A percentile compares a stretch with the other conserved stretches of the same genome.
phyloP scores from a whole-genome alignment of 768 basidiomycete genomes.

The Termitomyces bulborhizus region DNA sequence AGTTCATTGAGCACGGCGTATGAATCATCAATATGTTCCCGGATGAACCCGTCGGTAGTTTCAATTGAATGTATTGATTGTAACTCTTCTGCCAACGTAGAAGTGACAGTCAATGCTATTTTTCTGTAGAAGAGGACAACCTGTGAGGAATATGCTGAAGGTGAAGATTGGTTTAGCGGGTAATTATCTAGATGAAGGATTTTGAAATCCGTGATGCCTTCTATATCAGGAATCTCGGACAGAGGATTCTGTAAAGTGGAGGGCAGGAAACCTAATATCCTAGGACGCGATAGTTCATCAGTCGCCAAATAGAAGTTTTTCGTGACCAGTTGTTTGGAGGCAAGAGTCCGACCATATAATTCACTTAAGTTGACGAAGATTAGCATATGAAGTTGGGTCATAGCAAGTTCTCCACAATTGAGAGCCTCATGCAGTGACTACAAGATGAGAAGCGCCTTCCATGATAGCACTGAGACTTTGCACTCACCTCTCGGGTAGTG shows the following conservation, averaged over 20 bases:
- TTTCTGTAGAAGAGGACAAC: constrained; percentile 49
- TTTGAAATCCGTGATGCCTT: constrained; percentile 32
- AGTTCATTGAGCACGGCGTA: constrained; percentile 44
- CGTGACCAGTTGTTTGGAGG: constrained; percentile 38
- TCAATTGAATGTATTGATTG: constrained; percentile 37
- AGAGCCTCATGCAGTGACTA: constrained; percentile 38
- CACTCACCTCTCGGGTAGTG: constrained; percentile 32
- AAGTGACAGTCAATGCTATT: constrained; percentile 23
- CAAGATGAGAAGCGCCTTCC: constrained; percentile 1
- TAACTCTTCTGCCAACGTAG: constrained; percentile 41
- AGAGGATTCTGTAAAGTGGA: constrained; percentile 19
- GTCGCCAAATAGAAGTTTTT: constrained; percentile 36
- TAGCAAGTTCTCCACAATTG: constrained; percentile 26
- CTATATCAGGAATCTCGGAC: constrained; percentile 30
- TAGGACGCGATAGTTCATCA: constrained; percentile 30
- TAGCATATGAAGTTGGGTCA: constrained; percentile 39
- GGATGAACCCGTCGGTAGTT: constrained; percentile 19
- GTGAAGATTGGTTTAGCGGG: constrained; percentile 24
- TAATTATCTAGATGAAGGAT: constrained; percentile 29
- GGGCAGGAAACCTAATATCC: constrained; percentile 28
- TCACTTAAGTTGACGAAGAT: constrained; percentile 32
- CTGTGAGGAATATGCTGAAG: constrained; percentile 28
- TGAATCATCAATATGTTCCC: constrained; percentile 40
- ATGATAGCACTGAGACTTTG: neutral
- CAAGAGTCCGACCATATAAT: constrained; percentile 26